These are phyloP conservation scores for Fusarium palustre DNA, from an alignment of 2,329 filamentous ascomycete species.

Conservation along the genomic window DNA sequence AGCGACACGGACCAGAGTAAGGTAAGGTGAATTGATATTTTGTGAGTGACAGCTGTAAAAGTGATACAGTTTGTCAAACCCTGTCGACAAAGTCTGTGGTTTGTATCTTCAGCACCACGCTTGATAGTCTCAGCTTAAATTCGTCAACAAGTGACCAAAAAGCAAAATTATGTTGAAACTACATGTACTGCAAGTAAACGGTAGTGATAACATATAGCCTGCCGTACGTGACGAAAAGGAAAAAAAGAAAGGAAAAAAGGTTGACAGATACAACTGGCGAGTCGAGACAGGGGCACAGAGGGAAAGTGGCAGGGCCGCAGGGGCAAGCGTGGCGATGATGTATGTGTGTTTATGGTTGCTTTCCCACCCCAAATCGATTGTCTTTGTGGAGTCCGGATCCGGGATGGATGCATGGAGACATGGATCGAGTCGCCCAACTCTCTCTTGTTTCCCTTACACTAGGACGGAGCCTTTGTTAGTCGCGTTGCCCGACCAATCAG, in stretches of 20 bases:
- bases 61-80: conserved; percentile 17
- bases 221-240: conserved; percentile 34
- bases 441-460: conserved; percentile 39
- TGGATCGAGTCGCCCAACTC: conserved; percentile 45
- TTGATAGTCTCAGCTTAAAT: conserved; percentile 10
- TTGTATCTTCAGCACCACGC: conserved; percentile 14
- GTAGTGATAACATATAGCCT: conserved; percentile 3
- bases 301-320: conserved; percentile 46
- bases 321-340: conserved; percentile 51
- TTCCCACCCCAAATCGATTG: conserved; percentile 49
- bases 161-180: conserved; percentile 21
- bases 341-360: conserved; percentile 51
- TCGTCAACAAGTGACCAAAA: conserved; percentile 23
- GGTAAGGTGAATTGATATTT: conserved; percentile 18
- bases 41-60: conserved; percentile 24
- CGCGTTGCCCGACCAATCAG: conserved; percentile 45
- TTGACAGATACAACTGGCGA: conserved; percentile 36
- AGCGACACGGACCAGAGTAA: conserved; percentile 40
- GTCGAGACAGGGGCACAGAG: conserved; percentile 44
- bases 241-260: conserved; percentile 22
- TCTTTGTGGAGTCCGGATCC: conserved; percentile 53
- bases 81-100: background rate
- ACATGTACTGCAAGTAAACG: conserved; percentile 6
- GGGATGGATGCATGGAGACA: conserved; percentile 47
- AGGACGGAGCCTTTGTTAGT: conserved; percentile 46